phyloP scores from a whole-genome alignment of 495 filamentous ascomycete species.

The Zalerion maritima region DNA sequence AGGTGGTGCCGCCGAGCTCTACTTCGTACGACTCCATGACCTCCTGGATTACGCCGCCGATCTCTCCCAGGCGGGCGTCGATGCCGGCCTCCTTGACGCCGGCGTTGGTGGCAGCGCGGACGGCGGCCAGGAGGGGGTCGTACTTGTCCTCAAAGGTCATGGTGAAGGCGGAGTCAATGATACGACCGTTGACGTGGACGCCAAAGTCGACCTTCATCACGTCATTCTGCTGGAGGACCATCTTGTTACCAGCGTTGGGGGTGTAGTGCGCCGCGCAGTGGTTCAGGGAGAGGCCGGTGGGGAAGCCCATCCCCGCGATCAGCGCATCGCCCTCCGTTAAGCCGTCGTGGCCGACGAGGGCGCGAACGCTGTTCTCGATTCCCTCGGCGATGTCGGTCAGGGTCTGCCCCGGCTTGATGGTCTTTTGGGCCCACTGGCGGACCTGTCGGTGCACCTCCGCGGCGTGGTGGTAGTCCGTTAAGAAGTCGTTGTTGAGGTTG shows the following conservation, averaged over 20 bases:
- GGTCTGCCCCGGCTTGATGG: constrained; percentile 66
- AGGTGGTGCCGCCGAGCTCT: constrained; percentile 58
- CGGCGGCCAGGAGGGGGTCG: constrained; percentile 67
- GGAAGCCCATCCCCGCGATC: constrained; percentile 77
- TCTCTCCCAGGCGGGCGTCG: constrained; percentile 62
- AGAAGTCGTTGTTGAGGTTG: constrained; percentile 69
- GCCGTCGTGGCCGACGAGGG: constrained; percentile 62
- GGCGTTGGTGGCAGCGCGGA: constrained; percentile 76
- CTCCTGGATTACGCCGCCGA: constrained; percentile 68
- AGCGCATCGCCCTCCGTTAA: constrained; percentile 66
- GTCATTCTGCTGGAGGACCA: constrained; percentile 62
- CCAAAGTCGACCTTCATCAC: constrained; percentile 93
- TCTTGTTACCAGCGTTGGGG: constrained; percentile 84
- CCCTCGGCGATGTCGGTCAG: constrained; percentile 72
- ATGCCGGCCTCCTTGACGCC: constrained; percentile 76
- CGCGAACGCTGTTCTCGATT: constrained; percentile 74
- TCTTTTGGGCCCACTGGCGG: constrained; percentile 66
- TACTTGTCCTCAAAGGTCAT: constrained; percentile 76
- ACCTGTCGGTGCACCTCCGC: constrained; percentile 83
- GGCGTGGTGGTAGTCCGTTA: constrained; percentile 74
- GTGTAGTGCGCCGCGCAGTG: constrained; percentile 82
- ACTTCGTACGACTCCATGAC: constrained; percentile 84
- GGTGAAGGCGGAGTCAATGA: constrained; percentile 89
- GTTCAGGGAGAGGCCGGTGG: constrained; percentile 74
- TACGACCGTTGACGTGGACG: constrained; percentile 78